A percentile compares a stretch with the other conserved stretches of the same genome.
Evolutionary conservation across 2,329 filamentous ascomycete genomes (phyloP).

Genomic region (Ramularia endophylla): DNA sequence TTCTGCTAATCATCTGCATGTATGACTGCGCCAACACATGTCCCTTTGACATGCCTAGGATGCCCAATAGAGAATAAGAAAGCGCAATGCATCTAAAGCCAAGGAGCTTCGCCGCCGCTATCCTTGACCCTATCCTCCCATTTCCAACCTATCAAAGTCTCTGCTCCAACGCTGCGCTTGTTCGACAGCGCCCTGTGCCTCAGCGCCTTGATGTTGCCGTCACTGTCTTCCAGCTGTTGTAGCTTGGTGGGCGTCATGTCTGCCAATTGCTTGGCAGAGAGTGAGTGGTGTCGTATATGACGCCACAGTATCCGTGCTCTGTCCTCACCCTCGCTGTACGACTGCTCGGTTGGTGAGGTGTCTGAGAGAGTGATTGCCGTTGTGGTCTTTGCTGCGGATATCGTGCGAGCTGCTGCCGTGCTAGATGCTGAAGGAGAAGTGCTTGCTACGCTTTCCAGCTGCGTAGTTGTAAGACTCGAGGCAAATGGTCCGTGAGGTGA

Average conservation of each 20-base stretch:
- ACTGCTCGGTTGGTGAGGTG: slow-evolving; percentile 6
- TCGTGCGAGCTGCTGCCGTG: slow-evolving; percentile 8
- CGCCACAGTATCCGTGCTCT: slow-evolving; percentile 34
- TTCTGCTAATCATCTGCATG: too few relatives aligned
- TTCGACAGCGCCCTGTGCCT: slow-evolving; percentile 32
- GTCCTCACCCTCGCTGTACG: slow-evolving; percentile 17
- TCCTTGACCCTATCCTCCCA: slow-evolving; percentile 21
- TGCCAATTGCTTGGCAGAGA: slow-evolving; percentile 19
- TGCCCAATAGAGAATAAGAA: too few relatives aligned
- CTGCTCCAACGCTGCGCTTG: slow-evolving; percentile 36
- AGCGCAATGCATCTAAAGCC: slow-evolving; percentile 20
- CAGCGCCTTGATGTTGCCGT: slow-evolving; percentile 25
- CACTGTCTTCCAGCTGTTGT: slow-evolving; percentile 20
- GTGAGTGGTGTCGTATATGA: slow-evolving; percentile 32
- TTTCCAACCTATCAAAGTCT: slow-evolving; percentile 34
- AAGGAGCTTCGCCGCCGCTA: slow-evolving; percentile 19
- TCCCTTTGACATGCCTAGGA: too few relatives aligned
- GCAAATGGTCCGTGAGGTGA: background rate
- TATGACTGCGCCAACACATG: background rate
- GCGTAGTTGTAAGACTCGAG: background rate
- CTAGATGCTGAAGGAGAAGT: slow-evolving; percentile 5
- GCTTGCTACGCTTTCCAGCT: slow-evolving; percentile 3
- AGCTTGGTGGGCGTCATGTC: slow-evolving; percentile 19
- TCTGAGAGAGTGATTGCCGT: slow-evolving; percentile 5
- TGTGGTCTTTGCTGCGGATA: slow-evolving; percentile 12